Base-by-base conservation (phyloP, 257 asterid genomes). In the Nicotiana paniculata region DNA sequence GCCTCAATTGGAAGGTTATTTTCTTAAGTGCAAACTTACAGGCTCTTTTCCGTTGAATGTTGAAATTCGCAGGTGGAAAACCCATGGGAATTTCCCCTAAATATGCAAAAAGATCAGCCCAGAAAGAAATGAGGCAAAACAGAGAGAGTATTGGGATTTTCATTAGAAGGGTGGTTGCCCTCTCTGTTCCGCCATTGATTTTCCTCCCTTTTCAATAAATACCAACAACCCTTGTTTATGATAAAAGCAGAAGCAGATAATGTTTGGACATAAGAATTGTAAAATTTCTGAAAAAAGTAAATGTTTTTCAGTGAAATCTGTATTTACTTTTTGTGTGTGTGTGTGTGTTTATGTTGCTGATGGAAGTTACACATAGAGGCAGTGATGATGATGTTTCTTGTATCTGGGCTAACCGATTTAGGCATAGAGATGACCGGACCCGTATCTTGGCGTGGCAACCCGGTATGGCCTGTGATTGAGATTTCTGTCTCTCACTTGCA, bases 361-460 rank as follows among this genome's bases (percentile, higher is more conserved):
- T 43, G 51, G 51, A 2, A 43, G 51, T 43, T 43, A 43, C 51
- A 43, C 2, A 77, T 35, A 55, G 61, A 12, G 68, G 51, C 48
- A 15, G 10, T 59, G 80, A 24, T 63, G 77, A 46, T 65, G 16
- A 17, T 53, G 51, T 28, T 43, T 43, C 12, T 43, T 43, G 51
- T 43, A 43, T 43, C 51, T 8, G 48, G 48, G 48, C 10, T 39
- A 39, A 39, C 48, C 3, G 9, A 64, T 26, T 64, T 12, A 1
- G 70, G 28, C 43, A 65, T 9, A 16, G 76, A 81, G 85, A 28
- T 48, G 9, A 80, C 18, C 1, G 4, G 26, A 37, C 88, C 74
- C 76, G 76, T 77, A 77, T 79, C 86, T 82, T 74, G 86, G 88
- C 67, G 17, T 77, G 85, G 82, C 85, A 81, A 69, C 24, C 39